These are phyloP conservation scores for Trichophyton verrucosum DNA, from an alignment of 2,329 filamentous ascomycete genomes.

Conservation along the genomic window DNA sequence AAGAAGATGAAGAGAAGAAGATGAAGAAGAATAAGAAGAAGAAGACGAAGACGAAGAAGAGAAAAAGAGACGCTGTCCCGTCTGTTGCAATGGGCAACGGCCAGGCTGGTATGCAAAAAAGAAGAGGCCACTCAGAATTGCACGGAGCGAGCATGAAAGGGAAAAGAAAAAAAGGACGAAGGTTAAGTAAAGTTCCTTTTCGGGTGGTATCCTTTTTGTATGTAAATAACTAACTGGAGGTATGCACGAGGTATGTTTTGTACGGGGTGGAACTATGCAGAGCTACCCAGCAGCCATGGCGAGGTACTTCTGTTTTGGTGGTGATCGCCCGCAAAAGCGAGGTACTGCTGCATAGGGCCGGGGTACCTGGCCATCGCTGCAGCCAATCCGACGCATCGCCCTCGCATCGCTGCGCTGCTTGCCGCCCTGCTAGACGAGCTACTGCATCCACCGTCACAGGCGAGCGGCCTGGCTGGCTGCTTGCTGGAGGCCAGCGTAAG, in stretches of 20 bases:
- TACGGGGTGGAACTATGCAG: background rate
- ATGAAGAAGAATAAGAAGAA: constrained; percentile 7
- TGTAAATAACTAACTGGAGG: too few relatives aligned
- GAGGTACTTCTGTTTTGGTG: background rate
- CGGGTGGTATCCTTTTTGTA: too few relatives aligned
- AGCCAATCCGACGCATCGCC: background rate
- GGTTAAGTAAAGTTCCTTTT: too few relatives aligned
- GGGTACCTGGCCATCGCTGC: background rate
- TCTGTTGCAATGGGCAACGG: constrained; percentile 17
- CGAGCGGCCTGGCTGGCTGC: background rate
- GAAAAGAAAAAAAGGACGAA: background rate
- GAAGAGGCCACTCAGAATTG: constrained; percentile 9
- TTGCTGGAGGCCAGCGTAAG: background rate
- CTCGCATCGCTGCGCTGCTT: background rate
- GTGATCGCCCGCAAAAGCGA: background rate
- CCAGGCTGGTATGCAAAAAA: background rate
- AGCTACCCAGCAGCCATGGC: background rate
- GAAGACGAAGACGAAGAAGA: constrained; percentile 7
- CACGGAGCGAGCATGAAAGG: background rate
- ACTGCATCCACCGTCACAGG: background rate
- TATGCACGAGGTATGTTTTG: background rate
- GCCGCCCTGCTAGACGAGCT: background rate
- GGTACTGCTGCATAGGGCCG: background rate
- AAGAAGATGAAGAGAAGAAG: constrained; percentile 15
- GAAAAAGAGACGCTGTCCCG: background rate